Conservation (phyloP, 257 asterid genomes). For the Prunella vulgaris region DNA sequence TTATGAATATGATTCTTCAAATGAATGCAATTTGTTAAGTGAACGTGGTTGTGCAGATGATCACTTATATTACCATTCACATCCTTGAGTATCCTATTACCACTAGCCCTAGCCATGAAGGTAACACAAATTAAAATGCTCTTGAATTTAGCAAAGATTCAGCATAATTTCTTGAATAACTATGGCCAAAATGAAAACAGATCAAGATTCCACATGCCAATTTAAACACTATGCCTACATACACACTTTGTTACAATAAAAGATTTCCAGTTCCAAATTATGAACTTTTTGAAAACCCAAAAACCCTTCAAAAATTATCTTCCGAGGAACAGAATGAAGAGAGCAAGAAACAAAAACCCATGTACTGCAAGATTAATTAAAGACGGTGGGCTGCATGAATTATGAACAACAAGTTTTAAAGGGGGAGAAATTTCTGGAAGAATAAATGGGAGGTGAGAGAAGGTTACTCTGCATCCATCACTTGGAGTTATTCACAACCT, state of each 20-base stretch:
- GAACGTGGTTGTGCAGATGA: slow-evolving; percentile 83
- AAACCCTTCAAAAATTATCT: background rate
- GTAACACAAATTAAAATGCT: slow-evolving; percentile 27
- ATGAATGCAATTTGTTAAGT: slow-evolving; percentile 94
- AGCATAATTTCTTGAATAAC: background rate
- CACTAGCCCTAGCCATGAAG: slow-evolving; percentile 68
- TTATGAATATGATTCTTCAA: slow-evolving; percentile 90
- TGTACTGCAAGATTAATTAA: slow-evolving; percentile 14
- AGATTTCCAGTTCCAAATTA: background rate
- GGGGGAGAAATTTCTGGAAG: slow-evolving; percentile 2
- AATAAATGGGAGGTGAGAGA: slow-evolving; percentile 21
- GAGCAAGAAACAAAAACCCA: slow-evolving; percentile 19
- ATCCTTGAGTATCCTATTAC: slow-evolving; percentile 70
- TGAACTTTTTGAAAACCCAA: background rate
- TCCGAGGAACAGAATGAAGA: background rate
- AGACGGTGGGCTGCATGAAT: background rate
- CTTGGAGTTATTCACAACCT: slow-evolving; percentile 26
- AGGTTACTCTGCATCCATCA: slow-evolving; percentile 29
- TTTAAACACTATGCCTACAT: background rate
- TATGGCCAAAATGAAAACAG: slow-evolving; percentile 3
- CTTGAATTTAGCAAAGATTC: slow-evolving; percentile 21
- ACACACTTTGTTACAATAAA: background rate
- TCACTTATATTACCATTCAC: slow-evolving; percentile 62
- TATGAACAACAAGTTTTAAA: background rate
- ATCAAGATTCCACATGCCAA: slow-evolving; percentile 6